Conservation (phyloP, 2,329 filamentous ascomycete genomes). For the Cadophora sp. region DNA sequence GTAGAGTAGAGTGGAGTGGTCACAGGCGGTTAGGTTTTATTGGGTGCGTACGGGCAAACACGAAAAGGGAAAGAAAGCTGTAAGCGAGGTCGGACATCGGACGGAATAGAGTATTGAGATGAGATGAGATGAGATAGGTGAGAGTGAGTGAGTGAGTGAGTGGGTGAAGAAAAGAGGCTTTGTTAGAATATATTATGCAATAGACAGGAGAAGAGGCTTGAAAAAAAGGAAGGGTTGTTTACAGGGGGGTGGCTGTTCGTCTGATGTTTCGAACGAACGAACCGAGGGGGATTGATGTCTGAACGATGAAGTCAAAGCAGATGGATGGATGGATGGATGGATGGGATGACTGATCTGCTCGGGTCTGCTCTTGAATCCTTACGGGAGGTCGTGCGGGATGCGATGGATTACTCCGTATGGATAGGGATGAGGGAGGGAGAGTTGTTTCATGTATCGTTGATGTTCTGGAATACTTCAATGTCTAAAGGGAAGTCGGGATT, state of each 20-base stretch:
- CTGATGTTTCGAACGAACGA: conserved; percentile 10
- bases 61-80: not conserved
- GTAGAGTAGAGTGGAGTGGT: conserved; percentile 9
- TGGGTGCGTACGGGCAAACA: not conserved
- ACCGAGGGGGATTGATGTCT: not conserved
- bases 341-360: too few relatives aligned
- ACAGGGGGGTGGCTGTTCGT: conserved; percentile 1
- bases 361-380: not conserved
- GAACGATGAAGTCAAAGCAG: not conserved
- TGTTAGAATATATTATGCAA: not conserved
- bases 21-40: conserved; percentile 5
- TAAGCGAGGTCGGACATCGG: too few relatives aligned
- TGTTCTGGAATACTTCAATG: too few relatives aligned
- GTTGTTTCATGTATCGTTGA: not conserved
- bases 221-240: not conserved
- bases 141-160: too few relatives aligned
- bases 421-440: not conserved
- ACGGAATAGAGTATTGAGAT: too few relatives aligned
- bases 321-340: not conserved
- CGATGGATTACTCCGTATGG: not conserved
- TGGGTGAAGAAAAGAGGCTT: not conserved
- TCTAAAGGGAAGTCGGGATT: too few relatives aligned
- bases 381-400: not conserved
- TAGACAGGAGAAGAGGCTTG: not conserved
- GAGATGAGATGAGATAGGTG: too few relatives aligned